Evolutionary conservation across 225 moss, liverwort and hornwort species (phyloP).

Genomic region (Thuidium tamariscinum): DNA sequence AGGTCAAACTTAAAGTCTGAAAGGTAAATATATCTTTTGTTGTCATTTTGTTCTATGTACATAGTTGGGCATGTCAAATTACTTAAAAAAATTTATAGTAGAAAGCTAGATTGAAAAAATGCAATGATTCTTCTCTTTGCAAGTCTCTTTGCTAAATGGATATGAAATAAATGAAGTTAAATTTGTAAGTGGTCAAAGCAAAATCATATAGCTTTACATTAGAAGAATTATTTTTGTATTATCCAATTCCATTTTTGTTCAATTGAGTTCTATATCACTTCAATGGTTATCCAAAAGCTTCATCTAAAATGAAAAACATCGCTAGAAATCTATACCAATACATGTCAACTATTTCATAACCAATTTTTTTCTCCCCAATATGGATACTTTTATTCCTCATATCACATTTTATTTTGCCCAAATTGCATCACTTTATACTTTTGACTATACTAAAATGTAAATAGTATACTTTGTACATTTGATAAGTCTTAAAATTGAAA

Average conservation of each 20-base stretch:
- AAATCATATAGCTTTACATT: not conserved
- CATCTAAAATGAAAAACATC: not conserved
- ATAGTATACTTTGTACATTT: not conserved
- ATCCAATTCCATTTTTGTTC: accelerated
- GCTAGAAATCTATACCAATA: not conserved
- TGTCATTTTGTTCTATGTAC: not conserved
- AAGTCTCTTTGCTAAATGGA: no score
- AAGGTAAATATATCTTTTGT: not conserved
- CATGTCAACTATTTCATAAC: not conserved
- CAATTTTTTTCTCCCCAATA: not conserved
- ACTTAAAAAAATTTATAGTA: no score
- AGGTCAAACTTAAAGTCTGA: not conserved
- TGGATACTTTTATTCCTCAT: not conserved
- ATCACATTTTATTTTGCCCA: not conserved
- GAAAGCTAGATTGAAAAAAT: not conserved
- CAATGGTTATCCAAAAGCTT: not conserved
- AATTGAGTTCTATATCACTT: no score
- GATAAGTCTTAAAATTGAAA: not conserved
- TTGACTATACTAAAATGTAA: not conserved
- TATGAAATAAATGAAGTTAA: not conserved
- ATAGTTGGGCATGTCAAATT: not conserved
- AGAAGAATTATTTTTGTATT: no score
- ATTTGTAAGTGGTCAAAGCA: not conserved
- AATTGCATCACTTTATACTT: not conserved
- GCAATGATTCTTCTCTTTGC: not conserved